Base-by-base conservation (phyloP, 495 filamentous ascomycete species). In the Penicillium coffeae region DNA sequence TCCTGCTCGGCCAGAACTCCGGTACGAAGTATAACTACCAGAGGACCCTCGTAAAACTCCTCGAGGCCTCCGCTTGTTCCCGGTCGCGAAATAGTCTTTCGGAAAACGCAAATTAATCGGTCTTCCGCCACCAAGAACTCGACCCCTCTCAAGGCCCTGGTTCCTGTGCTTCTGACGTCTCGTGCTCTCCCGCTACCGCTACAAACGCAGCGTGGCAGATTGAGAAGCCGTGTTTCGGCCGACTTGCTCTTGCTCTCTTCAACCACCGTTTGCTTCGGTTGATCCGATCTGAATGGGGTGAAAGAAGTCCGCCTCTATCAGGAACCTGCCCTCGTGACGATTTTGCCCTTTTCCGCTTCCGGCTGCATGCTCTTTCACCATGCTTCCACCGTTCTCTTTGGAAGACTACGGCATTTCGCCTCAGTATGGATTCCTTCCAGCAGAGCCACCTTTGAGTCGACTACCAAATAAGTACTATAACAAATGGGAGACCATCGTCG, bases 381-480 rank as follows among this genome's bases (percentile, higher is more conserved):
- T 98, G 93, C 76, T 90, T 60, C 87, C 89, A 49, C 83, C 88
- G 27, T 76, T 99, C 9, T 68, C 74, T 25, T 73, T 88, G 30
- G 74, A 79, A 59, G 86, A 96, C 62, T 97, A 96, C 71, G 89
- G 86, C 64, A 85, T 98, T 66, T 94, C 91, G 46, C 77, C 84
- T 35, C 75, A 83, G 38, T 75, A 88, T 74, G 93, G 93, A 51
- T 99, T 99, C 70, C 85, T 99, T 34, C 88, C 93, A 0, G 66
- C 84, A 21, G 82, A 89, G 52, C 69, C 84, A n/a, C 94, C 93
- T 25, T 73, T 97, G 48, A 81, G 86, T 43, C 62, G 77, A 43
- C 79, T 97, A 27, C 87, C 90, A 10, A 84, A 95, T 58, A 80
- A 84, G 0, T 97, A 96, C 75, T 99, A 96, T 67, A 80, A 83